Percentiles rank a stretch among this genome's conserved stretches.
Evolutionary conservation across 768 basidiomycete species (phyloP).

Genomic region (Udeniomyces megalosporus): DNA sequence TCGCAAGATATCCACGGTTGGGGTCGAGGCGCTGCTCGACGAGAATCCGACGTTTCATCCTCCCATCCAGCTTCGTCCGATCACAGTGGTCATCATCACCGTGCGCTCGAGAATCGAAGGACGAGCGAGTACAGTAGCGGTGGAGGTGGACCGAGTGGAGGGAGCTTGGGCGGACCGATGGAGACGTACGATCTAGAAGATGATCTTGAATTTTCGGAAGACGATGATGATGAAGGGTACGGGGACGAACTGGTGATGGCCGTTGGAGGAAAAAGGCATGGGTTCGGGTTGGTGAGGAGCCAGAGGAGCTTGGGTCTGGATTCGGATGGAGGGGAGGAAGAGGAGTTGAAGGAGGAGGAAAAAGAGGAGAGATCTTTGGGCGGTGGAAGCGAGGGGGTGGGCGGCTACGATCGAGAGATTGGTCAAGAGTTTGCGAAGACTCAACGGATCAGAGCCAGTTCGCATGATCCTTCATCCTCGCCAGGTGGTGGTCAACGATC

Average conservation of each 20-base stretch:
- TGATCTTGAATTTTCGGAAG: conserved; percentile 1
- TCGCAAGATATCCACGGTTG: not conserved
- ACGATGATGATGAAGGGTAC: not conserved
- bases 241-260: not conserved
- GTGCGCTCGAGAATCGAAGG: not conserved
- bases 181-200: conserved; percentile 3
- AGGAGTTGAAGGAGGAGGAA: not conserved
- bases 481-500: too few species aligned
- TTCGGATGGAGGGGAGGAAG: not conserved
- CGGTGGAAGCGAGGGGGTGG: not conserved
- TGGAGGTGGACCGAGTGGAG: too few species aligned
- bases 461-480: too few species aligned
- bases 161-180: too few species aligned
- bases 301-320: not conserved
- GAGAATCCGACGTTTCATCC: not conserved
- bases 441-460: too few species aligned
- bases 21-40: not conserved
- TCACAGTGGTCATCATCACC: not conserved
- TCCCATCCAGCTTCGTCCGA: not conserved
- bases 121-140: not conserved
- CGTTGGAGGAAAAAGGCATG: not conserved
- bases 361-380: not conserved
- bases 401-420: too few species aligned
- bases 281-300: not conserved
- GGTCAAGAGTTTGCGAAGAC: too few species aligned